phyloP scores from a whole-genome alignment of 176 grass and related monocot species.

The Paspalum notatum region DNA sequence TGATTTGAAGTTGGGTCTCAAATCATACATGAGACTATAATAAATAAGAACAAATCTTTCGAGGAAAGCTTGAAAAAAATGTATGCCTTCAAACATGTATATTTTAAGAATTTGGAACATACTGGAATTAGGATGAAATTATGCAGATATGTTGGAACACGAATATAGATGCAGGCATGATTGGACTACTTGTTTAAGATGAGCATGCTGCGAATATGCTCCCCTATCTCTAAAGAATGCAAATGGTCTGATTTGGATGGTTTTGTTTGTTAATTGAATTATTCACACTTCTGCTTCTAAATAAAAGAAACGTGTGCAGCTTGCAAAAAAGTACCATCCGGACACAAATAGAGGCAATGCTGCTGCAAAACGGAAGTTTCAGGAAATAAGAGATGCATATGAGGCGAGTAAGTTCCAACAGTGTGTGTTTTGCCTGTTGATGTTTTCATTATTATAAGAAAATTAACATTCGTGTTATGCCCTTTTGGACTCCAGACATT shows the following conservation, averaged over 20 bases:
- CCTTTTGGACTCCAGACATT: constrained; percentile 63
- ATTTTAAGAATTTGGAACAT: neutral
- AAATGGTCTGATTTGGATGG: neutral
- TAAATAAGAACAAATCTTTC: no score
- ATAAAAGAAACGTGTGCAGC: constrained; percentile 41
- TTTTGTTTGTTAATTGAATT: constrained; percentile 30
- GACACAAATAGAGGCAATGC: constrained; percentile 81
- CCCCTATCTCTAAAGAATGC: neutral
- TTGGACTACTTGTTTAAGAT: no score
- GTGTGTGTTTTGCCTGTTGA: constrained; percentile 24
- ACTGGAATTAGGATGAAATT: constrained; percentile 29
- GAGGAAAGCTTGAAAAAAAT: neutral
- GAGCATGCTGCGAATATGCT: neutral
- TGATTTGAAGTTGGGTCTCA: no score
- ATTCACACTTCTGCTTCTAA: constrained; percentile 33
- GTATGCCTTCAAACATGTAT: neutral
- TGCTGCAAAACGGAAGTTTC: constrained; percentile 82
- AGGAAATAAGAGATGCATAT: constrained; percentile 95
- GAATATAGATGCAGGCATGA: neutral
- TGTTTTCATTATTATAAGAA: constrained; percentile 30
- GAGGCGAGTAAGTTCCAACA: constrained; percentile 67
- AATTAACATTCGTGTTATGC: constrained; percentile 40
- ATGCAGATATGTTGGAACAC: constrained; percentile 25
- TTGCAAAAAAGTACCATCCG: constrained; percentile 97
- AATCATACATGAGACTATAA: no score